These are phyloP conservation scores for Penicillium roqueforti DNA, from an alignment of 495 filamentous ascomycete species.

Conservation along the genomic window DNA sequence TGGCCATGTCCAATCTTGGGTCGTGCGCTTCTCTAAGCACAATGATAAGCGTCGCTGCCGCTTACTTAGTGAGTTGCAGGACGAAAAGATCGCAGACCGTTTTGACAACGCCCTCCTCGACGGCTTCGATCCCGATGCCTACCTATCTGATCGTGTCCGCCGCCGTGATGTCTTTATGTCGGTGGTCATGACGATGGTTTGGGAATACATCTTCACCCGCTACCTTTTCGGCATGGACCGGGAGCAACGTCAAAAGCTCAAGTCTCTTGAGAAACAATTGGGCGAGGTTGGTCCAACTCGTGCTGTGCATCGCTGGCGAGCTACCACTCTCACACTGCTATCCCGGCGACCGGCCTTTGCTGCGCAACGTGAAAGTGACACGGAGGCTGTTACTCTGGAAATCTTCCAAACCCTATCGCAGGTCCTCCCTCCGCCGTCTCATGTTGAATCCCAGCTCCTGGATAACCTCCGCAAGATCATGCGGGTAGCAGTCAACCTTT, in stretches of 20 bases:
- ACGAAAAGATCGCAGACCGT: constrained; percentile 85
- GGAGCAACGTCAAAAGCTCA: constrained; percentile 94
- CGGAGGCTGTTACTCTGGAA: constrained; percentile 82
- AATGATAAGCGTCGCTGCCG: constrained; percentile 84
- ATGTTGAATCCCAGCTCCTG: constrained; percentile 68
- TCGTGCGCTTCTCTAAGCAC: constrained; percentile 92
- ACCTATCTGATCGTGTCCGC: constrained; percentile 78
- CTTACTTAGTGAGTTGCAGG: constrained; percentile 70
- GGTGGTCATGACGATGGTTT: constrained; percentile 95
- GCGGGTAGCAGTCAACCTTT: constrained; percentile 74
- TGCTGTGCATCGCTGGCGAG: constrained; percentile 93
- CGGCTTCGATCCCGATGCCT: constrained; percentile 81
- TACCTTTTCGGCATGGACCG: constrained; percentile 98
- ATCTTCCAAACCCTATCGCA: constrained; percentile 73
- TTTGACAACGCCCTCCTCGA: constrained; percentile 92
- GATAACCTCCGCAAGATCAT: constrained; percentile 80
- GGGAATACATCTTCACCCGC: constrained; percentile 95
- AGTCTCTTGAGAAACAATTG: constrained; percentile 87
- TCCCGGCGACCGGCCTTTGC: constrained; percentile 70
- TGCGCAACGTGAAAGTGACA: constrained; percentile 74
- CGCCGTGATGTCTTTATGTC: constrained; percentile 94
- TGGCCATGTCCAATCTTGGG: constrained; percentile 92
- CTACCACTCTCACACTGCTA: constrained; percentile 85
- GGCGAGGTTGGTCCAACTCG: constrained; percentile 74
- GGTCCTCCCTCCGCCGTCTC: constrained; percentile 77